Base-by-base conservation (phyloP, 73 alveolate genomes). In the Effrenium voratum region DNA sequence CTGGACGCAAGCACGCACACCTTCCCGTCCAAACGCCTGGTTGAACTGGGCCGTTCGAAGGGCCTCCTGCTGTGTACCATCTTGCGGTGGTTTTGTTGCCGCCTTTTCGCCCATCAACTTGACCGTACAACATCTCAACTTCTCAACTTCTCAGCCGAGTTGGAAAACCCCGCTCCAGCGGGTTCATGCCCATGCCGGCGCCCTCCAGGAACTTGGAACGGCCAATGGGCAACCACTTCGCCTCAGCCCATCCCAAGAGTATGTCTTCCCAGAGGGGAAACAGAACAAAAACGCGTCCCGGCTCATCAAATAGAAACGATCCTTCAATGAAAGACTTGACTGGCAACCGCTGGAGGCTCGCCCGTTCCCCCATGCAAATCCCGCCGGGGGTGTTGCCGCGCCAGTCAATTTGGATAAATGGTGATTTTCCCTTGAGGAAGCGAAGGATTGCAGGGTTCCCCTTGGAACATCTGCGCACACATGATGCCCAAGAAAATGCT, bases 191-290 rank as follows among this genome's bases (percentile, higher is more conserved):
- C 94, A 85, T 85, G 63, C 76, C 68, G 60, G 94, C 38, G 57
- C 94, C 94, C 81, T 85, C 94, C 80, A 85, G 81, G 66, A 85
- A 85, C 60, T 85, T 85, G 41, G 94, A 85, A n/a, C 81, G 73
- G 40, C 94, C 94, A 68, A 85, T 85, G 34, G 94, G 94, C 4
- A 85, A 55, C 94, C 94, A 85, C 47, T 85, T 85, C 47, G 94
- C 94, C 94, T 85, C 93, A 38, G 75, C 50, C 10, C 28, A 5
- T 6, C 92, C 15, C n/a, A n/a, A n/a, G n/a, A n/a, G n/a, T n/a
- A n/a, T n/a, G n/a, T n/a, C n/a, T n/a, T n/a, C n/a, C n/a, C n/a
- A n/a, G n/a, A n/a, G n/a, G n/a, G n/a, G n/a, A n/a, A n/a, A n/a
- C n/a, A n/a, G n/a, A n/a, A n/a, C n/a, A n/a, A n/a, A n/a, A n/a